Evolutionary conservation across 202 grass and related monocot genomes (phyloP).

Genomic region (Zoysia matrella): DNA sequence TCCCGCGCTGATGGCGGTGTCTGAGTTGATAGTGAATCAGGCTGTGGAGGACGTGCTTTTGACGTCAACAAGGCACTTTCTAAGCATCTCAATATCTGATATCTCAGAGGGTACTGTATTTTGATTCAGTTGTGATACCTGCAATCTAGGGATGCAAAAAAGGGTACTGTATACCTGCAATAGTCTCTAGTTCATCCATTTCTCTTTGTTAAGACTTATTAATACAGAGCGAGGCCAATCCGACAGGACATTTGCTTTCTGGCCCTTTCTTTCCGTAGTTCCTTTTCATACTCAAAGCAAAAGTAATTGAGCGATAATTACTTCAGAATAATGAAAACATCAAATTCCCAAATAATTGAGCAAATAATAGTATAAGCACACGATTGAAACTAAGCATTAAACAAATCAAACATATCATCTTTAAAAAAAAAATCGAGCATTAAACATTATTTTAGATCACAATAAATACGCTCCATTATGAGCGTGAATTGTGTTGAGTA

Average conservation of each 20-base stretch:
- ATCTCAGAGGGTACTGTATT: constrained; percentile 14
- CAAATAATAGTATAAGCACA: too few species aligned
- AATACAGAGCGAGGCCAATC: constrained; percentile 3
- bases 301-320: too few species aligned
- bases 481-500: too few species aligned
- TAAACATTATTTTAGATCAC: too few species aligned
- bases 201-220: constrained; percentile 7
- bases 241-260: constrained; percentile 6
- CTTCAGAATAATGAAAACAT: too few species aligned
- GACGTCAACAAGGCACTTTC: constrained; percentile 34
- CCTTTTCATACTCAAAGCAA: constrained; percentile 6
- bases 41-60: background rate
- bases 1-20: background rate
- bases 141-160: background rate
- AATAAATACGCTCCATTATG: too few species aligned
- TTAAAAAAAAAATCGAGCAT: too few species aligned
- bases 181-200: constrained; percentile 2
- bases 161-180: too few species aligned
- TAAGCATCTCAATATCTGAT: constrained; percentile 23
- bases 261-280: background rate
- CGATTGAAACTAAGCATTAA: too few species aligned
- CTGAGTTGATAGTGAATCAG: background rate
- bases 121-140: constrained; percentile 19
- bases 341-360: too few species aligned
- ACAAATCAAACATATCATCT: too few species aligned